phyloP scores from a whole-genome alignment of 176 grass and related monocot species.

The Areca catechu region DNA sequence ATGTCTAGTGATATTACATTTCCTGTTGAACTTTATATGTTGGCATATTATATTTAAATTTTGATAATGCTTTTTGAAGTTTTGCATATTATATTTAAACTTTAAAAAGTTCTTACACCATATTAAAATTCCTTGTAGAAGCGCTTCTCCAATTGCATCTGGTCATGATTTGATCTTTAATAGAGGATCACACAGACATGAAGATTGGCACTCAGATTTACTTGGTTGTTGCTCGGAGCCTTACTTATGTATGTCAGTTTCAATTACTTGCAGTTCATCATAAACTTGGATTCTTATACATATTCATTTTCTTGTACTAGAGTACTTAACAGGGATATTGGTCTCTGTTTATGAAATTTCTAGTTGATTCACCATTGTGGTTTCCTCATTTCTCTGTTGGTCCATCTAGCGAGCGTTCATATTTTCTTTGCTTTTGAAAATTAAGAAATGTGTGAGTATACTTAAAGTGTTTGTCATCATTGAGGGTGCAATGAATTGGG shows the following conservation, averaged over 20 bases:
- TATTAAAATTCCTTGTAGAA: conserved; percentile 33
- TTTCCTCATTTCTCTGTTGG: too few species aligned
- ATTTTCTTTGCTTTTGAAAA: too few species aligned
- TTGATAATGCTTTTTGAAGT: too few species aligned
- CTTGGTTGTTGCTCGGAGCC: conserved; percentile 98
- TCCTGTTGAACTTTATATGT: too few species aligned
- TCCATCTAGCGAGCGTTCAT: too few species aligned
- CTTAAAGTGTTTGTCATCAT: too few species aligned
- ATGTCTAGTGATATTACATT: too few species aligned
- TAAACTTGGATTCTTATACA: neutral
- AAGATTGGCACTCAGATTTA: conserved; percentile 91
- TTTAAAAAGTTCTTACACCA: conserved; percentile 8
- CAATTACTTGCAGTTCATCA: neutral
- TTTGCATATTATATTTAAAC: neutral
- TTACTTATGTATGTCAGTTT: conserved; percentile 61
- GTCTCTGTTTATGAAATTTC: neutral
- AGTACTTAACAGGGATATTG: too few species aligned
- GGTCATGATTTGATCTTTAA: conserved; percentile 35
- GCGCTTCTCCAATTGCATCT: conserved; percentile 38
- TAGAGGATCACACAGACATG: conserved; percentile 38
- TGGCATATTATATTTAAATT: too few species aligned
- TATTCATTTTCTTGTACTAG: neutral
- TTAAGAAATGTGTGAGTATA: too few species aligned
- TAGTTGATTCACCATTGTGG: too few species aligned
- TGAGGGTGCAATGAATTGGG: too few species aligned